These are phyloP conservation scores for Coniochaeta prunicola DNA, from an alignment of 2,329 filamentous ascomycete genomes.

Conservation along the genomic window DNA sequence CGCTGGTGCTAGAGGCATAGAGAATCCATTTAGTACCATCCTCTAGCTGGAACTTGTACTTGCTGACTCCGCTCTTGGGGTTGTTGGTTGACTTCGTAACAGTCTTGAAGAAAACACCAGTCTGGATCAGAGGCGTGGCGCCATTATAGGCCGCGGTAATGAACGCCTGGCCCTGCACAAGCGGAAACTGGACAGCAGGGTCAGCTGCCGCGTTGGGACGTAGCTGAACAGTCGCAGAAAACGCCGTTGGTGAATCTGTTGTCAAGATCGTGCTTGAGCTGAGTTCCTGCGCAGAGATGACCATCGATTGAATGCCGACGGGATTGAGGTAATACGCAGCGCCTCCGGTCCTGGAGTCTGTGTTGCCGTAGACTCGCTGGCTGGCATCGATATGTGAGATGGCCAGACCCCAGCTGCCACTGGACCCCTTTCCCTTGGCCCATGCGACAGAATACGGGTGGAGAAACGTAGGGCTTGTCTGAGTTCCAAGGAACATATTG, in stretches of 20 bases:
- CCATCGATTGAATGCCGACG: conserved; percentile 71
- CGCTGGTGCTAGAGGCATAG: conserved; percentile 60
- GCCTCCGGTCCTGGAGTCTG: conserved; percentile 47
- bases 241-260: conserved; percentile 46
- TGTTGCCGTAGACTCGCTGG: conserved; percentile 61
- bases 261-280: conserved; percentile 49
- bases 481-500: conserved; percentile 71
- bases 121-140: conserved; percentile 65
- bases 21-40: conserved; percentile 73
- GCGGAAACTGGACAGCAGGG: conserved; percentile 65
- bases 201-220: conserved; percentile 41
- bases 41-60: conserved; percentile 67
- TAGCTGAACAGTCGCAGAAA: conserved; percentile 62
- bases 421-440: conserved; percentile 54
- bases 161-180: conserved; percentile 87
- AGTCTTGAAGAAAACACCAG: conserved; percentile 64
- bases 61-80: conserved; percentile 59
- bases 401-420: conserved; percentile 68
- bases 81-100: conserved; percentile 51
- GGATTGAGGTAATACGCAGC: conserved; percentile 73
- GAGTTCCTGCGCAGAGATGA: conserved; percentile 73
- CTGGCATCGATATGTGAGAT: conserved; percentile 65
- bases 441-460: conserved; percentile 69
- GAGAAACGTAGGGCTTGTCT: conserved; percentile 62
- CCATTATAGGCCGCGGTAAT: conserved; percentile 71